phyloP scores from a whole-genome alignment of 1,139 yeast genomes.

The Geotrichum fermentans region DNA sequence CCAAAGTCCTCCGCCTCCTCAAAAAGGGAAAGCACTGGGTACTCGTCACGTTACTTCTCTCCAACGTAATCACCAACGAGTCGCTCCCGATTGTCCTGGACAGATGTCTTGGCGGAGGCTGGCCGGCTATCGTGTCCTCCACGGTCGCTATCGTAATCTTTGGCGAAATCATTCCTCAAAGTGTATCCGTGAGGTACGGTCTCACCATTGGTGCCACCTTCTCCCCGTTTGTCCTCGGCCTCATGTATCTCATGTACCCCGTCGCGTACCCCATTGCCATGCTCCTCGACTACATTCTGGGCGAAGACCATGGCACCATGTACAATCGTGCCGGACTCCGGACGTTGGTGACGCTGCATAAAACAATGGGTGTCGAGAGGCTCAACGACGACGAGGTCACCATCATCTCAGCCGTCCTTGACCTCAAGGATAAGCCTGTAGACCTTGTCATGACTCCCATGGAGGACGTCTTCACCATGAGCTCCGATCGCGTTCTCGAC shows the following conservation, averaged over 20 bases:
- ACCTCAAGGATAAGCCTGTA: slow-evolving; percentile 87
- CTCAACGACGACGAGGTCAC: slow-evolving; percentile 94
- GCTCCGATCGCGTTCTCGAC: slow-evolving; percentile 78
- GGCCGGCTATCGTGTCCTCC: slow-evolving; percentile 93
- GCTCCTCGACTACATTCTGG: slow-evolving; percentile 73
- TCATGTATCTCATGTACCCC: slow-evolving; percentile 91
- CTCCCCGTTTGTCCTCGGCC: slow-evolving; percentile 75
- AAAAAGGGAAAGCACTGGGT: slow-evolving; percentile 95
- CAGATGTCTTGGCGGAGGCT: slow-evolving; percentile 90
- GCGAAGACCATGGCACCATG: slow-evolving; percentile 94
- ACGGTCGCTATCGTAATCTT: slow-evolving; percentile 89
- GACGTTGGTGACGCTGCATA: slow-evolving; percentile 86
- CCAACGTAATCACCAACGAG: slow-evolving; percentile 89
- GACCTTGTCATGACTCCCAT: slow-evolving; percentile 90
- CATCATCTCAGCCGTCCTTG: slow-evolving; percentile 88
- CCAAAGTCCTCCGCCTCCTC: slow-evolving; percentile 64
- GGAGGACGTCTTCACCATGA: slow-evolving; percentile 81
- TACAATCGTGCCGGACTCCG: slow-evolving; percentile 91
- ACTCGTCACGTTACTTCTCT: slow-evolving; percentile 75
- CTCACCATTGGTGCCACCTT: slow-evolving; percentile 85
- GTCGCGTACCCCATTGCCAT: slow-evolving; percentile 87
- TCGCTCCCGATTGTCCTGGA: slow-evolving; percentile 92
- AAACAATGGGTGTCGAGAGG: slow-evolving; percentile 81
- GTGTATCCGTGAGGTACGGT: slow-evolving; percentile 88
- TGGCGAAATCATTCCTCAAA: slow-evolving; percentile 96